Evolutionary conservation across 2,329 filamentous ascomycete species (phyloP).

Genomic region (Coniochaeta pulveracea): DNA sequence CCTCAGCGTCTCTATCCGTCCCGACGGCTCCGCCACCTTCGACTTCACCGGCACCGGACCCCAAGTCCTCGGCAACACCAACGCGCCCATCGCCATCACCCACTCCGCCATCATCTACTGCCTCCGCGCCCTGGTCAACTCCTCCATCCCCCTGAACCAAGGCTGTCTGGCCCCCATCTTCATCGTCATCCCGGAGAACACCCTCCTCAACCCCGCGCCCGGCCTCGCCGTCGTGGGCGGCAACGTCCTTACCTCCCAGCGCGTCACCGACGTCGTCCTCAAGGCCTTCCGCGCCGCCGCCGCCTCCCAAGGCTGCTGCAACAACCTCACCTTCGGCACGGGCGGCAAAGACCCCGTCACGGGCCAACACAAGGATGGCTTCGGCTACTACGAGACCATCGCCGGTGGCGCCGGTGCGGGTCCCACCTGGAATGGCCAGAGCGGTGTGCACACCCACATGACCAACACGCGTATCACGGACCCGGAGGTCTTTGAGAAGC

Average conservation of each 20-base stretch:
- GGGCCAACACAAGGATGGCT: conserved; percentile 13
- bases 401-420: conserved; percentile 21
- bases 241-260: conserved; percentile 18
- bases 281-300: conserved; percentile 14
- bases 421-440: conserved; percentile 15
- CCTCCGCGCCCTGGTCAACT: conserved; percentile 22
- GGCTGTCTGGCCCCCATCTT: conserved; percentile 23
- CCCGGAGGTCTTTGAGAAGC: conserved; percentile 18
- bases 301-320: conserved; percentile 18
- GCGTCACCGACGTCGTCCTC: conserved; percentile 22
- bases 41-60: conserved; percentile 61
- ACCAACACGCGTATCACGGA: conserved; percentile 19
- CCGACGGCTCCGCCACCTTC: conserved; percentile 53
- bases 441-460: conserved; percentile 14
- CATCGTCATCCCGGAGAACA: conserved; percentile 19
- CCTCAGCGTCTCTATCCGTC: conserved; percentile 17
- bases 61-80: conserved; percentile 47
- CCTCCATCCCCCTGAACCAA: conserved; percentile 26
- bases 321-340: conserved; percentile 17
- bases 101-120: conserved; percentile 25
- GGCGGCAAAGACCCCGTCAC: conserved; percentile 7
- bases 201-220: conserved; percentile 19
- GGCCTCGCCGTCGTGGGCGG: conserved; percentile 28
- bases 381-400: conserved; percentile 24
- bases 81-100: conserved; percentile 9